Evolutionary conservation across 2,329 filamentous ascomycete genomes (phyloP), one percentile per base, ranked within the genome.

Genomic region (Rasamsonia emersonii): DNA sequence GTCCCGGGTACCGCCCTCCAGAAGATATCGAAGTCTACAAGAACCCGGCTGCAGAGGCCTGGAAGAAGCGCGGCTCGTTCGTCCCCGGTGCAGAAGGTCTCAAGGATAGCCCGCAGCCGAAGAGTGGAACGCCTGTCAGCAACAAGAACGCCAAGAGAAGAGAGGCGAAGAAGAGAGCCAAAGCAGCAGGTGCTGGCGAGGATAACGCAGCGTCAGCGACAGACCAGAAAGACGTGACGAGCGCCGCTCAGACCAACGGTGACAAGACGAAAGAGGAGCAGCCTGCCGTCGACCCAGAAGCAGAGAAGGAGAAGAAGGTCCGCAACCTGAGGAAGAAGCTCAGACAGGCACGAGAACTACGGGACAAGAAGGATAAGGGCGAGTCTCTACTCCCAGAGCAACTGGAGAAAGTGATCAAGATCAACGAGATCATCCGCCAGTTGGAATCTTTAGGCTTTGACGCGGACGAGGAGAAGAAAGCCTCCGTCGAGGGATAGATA

Each of bases 21-120:
- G 91, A 98, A 63, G 91, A 98, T 60, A 81, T 96, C 42, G 86
- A 95, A 54, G 70, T 94, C 27, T 98, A 98, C 73, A 93, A 86
- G 66, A 95, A 93, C 60, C 79, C 84, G 36, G 86, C 80, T 1
- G 88, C 88, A 30, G 82, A 91, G 55, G 77, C 76, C 30, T 94
- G 83, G 65, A 86, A 86, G 53, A 86, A 76, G 46, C 77, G 85
- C 32, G 76, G 74, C 16, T 71, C 65, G 40, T n/a, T n/a, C n/a
- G 73, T 94, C 4, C 84, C 86, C 3, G 89, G 89, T 15, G 82
- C 86, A 2, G 73, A 75, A 32, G 47, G 51, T 3, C 41, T 67
- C 4, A 45, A 65, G 35, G 70, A 73, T 2, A 68, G 73, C 30
- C 62, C 64, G 24, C 45, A 54, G 18, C 52, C 62, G 18, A 64